Percentiles rank a stretch among this genome's conserved stretches.
These are phyloP conservation scores for Talaromyces sp. DNA, from an alignment of 2,329 filamentous ascomycete species.

Conservation along the genomic window DNA sequence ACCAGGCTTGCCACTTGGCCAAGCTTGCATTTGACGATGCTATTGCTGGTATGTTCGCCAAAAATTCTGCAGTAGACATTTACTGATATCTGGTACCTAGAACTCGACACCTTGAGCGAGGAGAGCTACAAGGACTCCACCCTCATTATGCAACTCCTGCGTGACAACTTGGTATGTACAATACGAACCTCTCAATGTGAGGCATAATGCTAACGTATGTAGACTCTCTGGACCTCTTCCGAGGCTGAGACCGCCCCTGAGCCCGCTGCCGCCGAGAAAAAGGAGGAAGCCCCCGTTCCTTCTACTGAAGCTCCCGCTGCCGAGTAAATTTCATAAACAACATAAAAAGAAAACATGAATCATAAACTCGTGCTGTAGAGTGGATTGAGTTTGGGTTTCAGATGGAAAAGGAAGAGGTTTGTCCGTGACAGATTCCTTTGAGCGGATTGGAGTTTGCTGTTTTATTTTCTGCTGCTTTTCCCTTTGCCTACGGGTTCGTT, in stretches of 20 bases:
- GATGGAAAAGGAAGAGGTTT: constrained; percentile 16
- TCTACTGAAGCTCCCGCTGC: constrained; percentile 42
- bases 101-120: constrained; percentile 94
- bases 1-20: constrained; percentile 96
- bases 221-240: constrained; percentile 99
- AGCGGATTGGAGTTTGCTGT: constrained; percentile 20
- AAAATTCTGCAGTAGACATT: neutral
- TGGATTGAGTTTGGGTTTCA: constrained; percentile 21
- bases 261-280: constrained; percentile 43
- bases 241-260: constrained; percentile 79
- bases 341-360: constrained; percentile 25
- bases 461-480: constrained; percentile 21
- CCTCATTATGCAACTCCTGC: constrained; percentile 96
- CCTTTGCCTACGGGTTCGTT: constrained; percentile 21
- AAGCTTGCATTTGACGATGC: constrained; percentile 96
- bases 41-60: constrained; percentile 66
- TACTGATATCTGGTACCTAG: constrained; percentile 45
- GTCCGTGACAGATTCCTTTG: constrained; percentile 17
- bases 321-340: constrained; percentile 38
- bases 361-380: constrained; percentile 20
- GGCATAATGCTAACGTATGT: constrained; percentile 28
- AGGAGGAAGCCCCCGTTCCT: constrained; percentile 41
- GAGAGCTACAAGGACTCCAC: constrained; percentile 99
- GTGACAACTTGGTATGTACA: constrained; percentile 83
- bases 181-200: neutral